phyloP scores from a whole-genome alignment of 2,329 filamentous ascomycete species.

The Akanthomyces muscarius region DNA sequence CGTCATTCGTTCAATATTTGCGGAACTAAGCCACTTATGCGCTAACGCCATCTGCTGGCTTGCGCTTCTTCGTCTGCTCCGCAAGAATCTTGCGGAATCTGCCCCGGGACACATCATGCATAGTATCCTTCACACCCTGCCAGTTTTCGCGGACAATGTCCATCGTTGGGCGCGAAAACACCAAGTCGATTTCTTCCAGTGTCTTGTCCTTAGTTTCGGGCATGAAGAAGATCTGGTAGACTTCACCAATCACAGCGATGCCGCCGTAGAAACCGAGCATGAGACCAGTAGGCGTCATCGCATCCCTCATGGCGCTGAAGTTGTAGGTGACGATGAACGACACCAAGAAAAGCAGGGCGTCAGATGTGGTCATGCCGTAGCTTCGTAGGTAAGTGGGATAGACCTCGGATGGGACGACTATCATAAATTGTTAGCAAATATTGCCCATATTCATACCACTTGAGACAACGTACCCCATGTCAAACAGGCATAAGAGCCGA shows the following conservation, averaged over 20 bases:
- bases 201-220: slow-evolving; percentile 67
- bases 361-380: slow-evolving; percentile 70
- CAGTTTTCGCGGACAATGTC: slow-evolving; percentile 59
- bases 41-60: neutral
- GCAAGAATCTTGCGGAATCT: slow-evolving; percentile 25
- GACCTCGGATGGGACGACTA: slow-evolving; percentile 61
- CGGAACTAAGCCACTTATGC: neutral
- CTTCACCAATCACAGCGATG: slow-evolving; percentile 65
- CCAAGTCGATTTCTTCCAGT: slow-evolving; percentile 66
- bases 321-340: slow-evolving; percentile 74
- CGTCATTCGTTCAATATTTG: too few relatives aligned
- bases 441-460: neutral
- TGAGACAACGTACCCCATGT: slow-evolving; percentile 45
- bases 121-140: slow-evolving; percentile 32
- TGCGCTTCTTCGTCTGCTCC: slow-evolving; percentile 20
- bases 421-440: neutral
- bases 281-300: slow-evolving; percentile 63
- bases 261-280: slow-evolving; percentile 70
- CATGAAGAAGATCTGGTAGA: slow-evolving; percentile 73
- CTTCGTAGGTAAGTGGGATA: slow-evolving; percentile 69
- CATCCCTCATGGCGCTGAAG: slow-evolving; percentile 64
- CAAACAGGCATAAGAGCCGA: slow-evolving; percentile 60
- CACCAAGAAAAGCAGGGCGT: slow-evolving; percentile 64
- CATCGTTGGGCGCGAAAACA: slow-evolving; percentile 60
- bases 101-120: slow-evolving; percentile 23